Conservation (phyloP, 1,284 basidiomycete species). For the Coniferiporia sulphurascens region DNA sequence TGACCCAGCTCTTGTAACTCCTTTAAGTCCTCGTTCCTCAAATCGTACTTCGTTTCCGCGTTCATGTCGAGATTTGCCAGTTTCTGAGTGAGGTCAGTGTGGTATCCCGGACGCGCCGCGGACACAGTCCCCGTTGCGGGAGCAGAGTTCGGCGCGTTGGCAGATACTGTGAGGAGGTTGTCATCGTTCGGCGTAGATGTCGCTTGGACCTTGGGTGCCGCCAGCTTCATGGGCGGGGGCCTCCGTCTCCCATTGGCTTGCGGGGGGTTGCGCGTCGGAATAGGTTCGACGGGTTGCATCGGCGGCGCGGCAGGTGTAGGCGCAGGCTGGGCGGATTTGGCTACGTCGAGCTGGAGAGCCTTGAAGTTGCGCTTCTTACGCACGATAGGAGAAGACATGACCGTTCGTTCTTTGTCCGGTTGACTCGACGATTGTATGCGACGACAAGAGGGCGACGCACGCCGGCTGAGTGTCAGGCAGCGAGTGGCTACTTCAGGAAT, state of each 20-base stretch:
- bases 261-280: constrained; percentile 19
- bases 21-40: constrained; percentile 79
- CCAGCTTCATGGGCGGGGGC: constrained; percentile 26
- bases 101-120: constrained; percentile 56
- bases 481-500: not conserved
- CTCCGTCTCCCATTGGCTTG: constrained; percentile 19
- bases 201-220: constrained; percentile 30
- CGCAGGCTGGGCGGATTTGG: constrained; percentile 26
- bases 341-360: constrained; percentile 59
- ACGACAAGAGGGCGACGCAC: not conserved
- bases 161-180: constrained; percentile 33
- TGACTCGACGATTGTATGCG: not conserved
- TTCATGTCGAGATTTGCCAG: constrained; percentile 72
- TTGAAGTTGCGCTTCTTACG: constrained; percentile 83
- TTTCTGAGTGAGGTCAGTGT: constrained; percentile 67
- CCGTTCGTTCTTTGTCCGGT: not conserved
- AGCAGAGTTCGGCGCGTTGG: constrained; percentile 35
- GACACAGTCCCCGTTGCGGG: constrained; percentile 37
- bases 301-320: constrained; percentile 38
- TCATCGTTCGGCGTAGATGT: constrained; percentile 38
- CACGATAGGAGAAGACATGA: constrained; percentile 37
- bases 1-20: constrained; percentile 87
- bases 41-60: constrained; percentile 68
- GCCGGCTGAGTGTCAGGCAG: not conserved
- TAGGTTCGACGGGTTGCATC: constrained; percentile 29